Base-by-base conservation (phyloP, 805 yeast species). In the Scheffersomyces ergatensis region DNA sequence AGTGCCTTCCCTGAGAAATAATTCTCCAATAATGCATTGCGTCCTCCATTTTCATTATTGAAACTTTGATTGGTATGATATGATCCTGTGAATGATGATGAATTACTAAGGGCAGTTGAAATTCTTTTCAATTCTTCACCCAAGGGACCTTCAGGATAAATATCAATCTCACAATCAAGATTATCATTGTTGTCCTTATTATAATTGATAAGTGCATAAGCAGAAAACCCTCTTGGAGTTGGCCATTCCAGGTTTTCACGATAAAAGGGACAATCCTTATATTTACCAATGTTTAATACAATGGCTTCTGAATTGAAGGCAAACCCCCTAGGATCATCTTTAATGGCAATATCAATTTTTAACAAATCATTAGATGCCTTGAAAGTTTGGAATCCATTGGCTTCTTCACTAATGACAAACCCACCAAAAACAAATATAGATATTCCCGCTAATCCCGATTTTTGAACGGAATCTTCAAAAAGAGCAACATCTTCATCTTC, bases 381-480 rank as follows among this genome's bases (percentile, higher is more conserved):
- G 37, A 68, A 67, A 5, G 17, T 32, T 20, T 49, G 46, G 17
- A 39, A 36, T 16, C 56, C 61, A n/a, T 44, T 36, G 4, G 36
- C 44, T 3, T 31, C 16, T 11, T 31, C 27, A 24, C 46, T 40
- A 20, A 20, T 31, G 6, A 44, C 42, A 40, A 69, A 70, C 3
- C 76, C 76, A 2, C 74, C 76, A 52, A 67, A 69, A 12, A 65
- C 48, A 45, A 60, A 67, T 0, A 70, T 56, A 13, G 62, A 48
- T 1, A 65, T 51, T 3, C 58, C 49, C 9, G 48, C 36, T 4
- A 54, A 46, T 3, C 53, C 55, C 1, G 55, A 40, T 33, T 54
- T 38, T 32, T 42, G 34, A 20, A 39, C 41, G 8, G 38, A 36
- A 27, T 53, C 53, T 12, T 45, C 48, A 33, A 37, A 49, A 14